phyloP scores from a whole-genome alignment of 139 green algal species.

The Picochlorum costavermella region DNA sequence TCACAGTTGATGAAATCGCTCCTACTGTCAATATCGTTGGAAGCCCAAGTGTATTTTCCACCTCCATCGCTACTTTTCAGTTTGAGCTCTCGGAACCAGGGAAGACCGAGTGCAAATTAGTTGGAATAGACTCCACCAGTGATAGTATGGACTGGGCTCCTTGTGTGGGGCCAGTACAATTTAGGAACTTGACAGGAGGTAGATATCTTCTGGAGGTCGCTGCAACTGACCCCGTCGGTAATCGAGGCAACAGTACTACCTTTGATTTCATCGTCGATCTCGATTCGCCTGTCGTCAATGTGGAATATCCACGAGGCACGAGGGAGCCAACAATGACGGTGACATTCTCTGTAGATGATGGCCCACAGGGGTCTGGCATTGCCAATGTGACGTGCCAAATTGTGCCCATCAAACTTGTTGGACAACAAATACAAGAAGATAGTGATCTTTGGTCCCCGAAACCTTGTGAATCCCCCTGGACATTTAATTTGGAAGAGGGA shows the following conservation, averaged over 20 bases:
- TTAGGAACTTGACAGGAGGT: conserved; percentile 25
- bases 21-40: conserved; percentile 14
- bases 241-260: conserved; percentile 11
- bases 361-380: conserved; percentile 11
- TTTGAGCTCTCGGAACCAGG: conserved; percentile 19
- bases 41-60: background rate
- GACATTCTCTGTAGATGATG: conserved; percentile 24
- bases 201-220: conserved; percentile 16
- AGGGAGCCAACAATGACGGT: conserved; percentile 11
- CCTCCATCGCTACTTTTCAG: background rate
- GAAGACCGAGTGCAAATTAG: conserved; percentile 19
- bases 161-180: conserved; percentile 13
- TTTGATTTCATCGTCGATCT: conserved; percentile 15
- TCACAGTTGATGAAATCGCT: conserved; percentile 24
- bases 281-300: conserved; percentile 12
- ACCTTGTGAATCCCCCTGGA: conserved; percentile 20
- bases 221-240: conserved; percentile 24
- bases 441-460: background rate
- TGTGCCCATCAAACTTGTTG: background rate
- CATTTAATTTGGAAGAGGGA: conserved; percentile 26
- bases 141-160: background rate
- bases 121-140: background rate
- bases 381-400: conserved; percentile 27
- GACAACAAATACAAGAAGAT: background rate
- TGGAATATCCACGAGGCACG: conserved; percentile 11